Evolutionary conservation across 345 rosid genomes (phyloP).

Genomic region (Euphorbia tirucalli): DNA sequence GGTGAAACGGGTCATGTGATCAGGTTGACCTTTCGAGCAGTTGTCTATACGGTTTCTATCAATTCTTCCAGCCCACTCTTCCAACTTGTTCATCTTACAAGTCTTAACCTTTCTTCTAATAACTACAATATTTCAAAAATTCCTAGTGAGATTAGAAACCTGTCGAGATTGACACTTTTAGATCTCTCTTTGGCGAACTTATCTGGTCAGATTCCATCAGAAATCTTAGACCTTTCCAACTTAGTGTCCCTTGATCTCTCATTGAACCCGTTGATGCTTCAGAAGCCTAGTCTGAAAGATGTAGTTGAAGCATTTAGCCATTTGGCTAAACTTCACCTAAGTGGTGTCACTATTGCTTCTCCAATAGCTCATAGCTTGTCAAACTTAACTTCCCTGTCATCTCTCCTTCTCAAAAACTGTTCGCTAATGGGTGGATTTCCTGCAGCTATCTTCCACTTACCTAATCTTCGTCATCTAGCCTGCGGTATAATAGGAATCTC

Average conservation of each 20-base stretch:
- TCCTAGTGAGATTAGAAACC: background rate
- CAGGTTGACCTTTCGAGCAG: conserved; percentile 13
- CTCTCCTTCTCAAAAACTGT: background rate
- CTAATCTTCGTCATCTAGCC: background rate
- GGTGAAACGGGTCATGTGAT: background rate
- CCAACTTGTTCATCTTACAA: conserved; percentile 18
- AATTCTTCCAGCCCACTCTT: conserved; percentile 20
- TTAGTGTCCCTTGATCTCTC: conserved; percentile 7
- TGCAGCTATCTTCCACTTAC: background rate
- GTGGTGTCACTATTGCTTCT: background rate
- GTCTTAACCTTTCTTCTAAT: conserved; percentile 17
- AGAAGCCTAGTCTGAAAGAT: background rate
- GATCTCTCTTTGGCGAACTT: conserved; percentile 6
- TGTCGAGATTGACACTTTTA: conserved; percentile 8
- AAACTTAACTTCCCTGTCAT: background rate
- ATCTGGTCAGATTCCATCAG: conserved; percentile 16
- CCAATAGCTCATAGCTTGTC: background rate
- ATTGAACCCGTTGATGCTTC: background rate
- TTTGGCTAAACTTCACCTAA: background rate
- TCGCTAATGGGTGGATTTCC: background rate
- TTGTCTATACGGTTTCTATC: conserved; percentile 21
- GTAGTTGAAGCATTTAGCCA: background rate
- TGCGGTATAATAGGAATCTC: background rate
- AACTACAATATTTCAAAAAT: conserved; percentile 18
- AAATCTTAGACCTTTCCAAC: conserved; percentile 4